Conservation (phyloP, 1,284 basidiomycete genomes). For the Coniophora puteana region DNA sequence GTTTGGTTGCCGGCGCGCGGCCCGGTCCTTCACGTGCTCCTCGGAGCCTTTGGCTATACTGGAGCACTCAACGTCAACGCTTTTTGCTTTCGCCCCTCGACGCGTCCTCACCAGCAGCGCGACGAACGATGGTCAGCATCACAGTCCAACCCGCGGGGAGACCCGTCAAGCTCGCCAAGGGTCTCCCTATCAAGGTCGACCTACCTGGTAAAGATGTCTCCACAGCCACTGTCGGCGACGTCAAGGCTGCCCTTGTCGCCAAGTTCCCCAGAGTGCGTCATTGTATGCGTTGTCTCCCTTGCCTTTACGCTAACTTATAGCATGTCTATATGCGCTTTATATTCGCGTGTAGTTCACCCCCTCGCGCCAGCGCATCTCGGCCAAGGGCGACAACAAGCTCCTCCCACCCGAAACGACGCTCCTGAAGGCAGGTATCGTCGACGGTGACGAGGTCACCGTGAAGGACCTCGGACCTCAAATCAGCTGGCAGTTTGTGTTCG, state of each 20-base stretch:
- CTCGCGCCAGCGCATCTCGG: conserved; percentile 70
- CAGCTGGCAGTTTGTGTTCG: conserved; percentile 81
- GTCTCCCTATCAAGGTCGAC: conserved; percentile 55
- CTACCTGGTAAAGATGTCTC: conserved; percentile 42
- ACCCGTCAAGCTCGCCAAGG: conserved; percentile 41
- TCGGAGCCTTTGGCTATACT: too few relatives aligned
- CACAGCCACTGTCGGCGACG: conserved; percentile 50
- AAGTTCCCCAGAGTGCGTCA: conserved; percentile 57
- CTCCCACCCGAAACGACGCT: conserved; percentile 65
- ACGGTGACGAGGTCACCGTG: conserved; percentile 61
- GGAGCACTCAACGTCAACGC: too few relatives aligned
- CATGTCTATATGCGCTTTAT: conserved; percentile 1
- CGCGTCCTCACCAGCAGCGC: too few relatives aligned
- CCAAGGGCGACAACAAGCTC: conserved; percentile 56
- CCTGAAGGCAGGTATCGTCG: conserved; percentile 49
- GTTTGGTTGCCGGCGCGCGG: too few relatives aligned
- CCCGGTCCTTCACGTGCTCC: too few relatives aligned
- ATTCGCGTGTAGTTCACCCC: conserved; percentile 59
- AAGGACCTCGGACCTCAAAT: conserved; percentile 91
- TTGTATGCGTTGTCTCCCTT: too few relatives aligned
- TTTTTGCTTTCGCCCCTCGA: too few relatives aligned
- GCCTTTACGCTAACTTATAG: too few relatives aligned
- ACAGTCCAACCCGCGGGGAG: conserved; percentile 49
- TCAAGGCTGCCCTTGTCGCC: conserved; percentile 55
- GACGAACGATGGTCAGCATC: conserved; percentile 50